A percentile compares a stretch with the other conserved stretches of the same genome.
Evolutionary conservation across 805 yeast species (phyloP).

Genomic region (Dipodascus albidus): DNA sequence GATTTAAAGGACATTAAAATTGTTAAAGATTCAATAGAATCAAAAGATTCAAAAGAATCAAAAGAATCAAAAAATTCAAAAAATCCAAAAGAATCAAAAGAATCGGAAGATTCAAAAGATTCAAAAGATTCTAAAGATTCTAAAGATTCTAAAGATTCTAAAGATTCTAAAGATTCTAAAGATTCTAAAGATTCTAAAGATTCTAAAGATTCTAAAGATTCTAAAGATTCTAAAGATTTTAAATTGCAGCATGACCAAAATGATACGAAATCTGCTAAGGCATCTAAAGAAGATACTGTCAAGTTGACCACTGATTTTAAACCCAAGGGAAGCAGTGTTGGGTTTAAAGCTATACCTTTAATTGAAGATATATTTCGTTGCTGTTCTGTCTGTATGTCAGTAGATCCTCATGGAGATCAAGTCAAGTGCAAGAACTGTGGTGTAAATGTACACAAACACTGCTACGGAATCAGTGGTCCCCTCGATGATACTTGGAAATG

Average conservation of each 20-base stretch:
- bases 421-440: conserved; percentile 57
- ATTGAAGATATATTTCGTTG: conserved; percentile 17
- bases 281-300: neutral
- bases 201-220: conserved; percentile 4
- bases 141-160: neutral
- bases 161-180: neutral
- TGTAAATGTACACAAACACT: conserved; percentile 53
- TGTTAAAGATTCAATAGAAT: neutral
- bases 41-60: neutral
- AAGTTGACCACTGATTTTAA: neutral
- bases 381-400: conserved; percentile 50
- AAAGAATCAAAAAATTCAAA: conserved; percentile 9
- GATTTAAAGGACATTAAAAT: neutral
- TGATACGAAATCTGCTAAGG: neutral
- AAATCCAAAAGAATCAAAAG: conserved; percentile 9
- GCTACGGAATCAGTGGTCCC: conserved; percentile 43
- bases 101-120: neutral
- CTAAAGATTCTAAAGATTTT: conserved; percentile 7
- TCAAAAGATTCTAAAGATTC: conserved; percentile 2
- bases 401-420: conserved; percentile 29
- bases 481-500: conserved; percentile 51
- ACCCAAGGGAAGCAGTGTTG: neutral
- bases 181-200: conserved; percentile 6
- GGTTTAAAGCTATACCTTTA: neutral
- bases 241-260: conserved; percentile 9